Conservation (phyloP, 1,284 basidiomycete genomes). For the Apiotrichum gracile region DNA sequence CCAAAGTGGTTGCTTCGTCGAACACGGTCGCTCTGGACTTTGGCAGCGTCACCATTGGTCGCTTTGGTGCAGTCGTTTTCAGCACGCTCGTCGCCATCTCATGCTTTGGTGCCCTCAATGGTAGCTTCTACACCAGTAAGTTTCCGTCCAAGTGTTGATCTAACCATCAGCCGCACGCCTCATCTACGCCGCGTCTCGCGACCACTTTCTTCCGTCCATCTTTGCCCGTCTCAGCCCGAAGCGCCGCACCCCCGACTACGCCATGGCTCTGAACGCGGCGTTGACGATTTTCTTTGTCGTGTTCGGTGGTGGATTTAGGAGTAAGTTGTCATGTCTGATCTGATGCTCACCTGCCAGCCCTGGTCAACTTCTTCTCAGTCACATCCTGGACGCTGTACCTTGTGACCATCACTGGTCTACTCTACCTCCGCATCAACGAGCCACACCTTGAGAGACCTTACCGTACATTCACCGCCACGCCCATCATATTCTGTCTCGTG, state of each 20-base stretch:
- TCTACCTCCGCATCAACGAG: constrained; percentile 85
- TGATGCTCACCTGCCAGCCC: constrained; percentile 23
- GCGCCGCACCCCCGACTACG: constrained; percentile 77
- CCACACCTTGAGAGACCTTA: constrained; percentile 85
- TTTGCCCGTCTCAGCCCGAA: constrained; percentile 70
- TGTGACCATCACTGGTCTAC: constrained; percentile 77
- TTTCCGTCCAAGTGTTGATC: not conserved
- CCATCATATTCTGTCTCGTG: constrained; percentile 82
- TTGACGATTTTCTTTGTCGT: constrained; percentile 72
- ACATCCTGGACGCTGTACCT: constrained; percentile 82
- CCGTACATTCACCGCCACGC: constrained; percentile 83
- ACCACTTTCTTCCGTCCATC: constrained; percentile 75
- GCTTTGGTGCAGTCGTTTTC: constrained; percentile 77
- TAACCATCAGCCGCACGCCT: constrained; percentile 56
- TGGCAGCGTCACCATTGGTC: constrained; percentile 77
- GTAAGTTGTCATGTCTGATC: constrained; percentile 28
- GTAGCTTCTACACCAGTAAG: constrained; percentile 69
- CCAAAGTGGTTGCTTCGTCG: constrained; percentile 52
- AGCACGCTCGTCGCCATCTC: constrained; percentile 82
- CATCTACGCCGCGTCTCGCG: constrained; percentile 80
- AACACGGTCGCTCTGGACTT: constrained; percentile 96
- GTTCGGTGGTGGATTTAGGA: constrained; percentile 80
- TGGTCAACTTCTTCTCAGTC: constrained; percentile 66
- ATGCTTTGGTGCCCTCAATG: constrained; percentile 87
- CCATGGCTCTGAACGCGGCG: constrained; percentile 66